A percentile compares a stretch with the other conserved stretches of the same genome.
phyloP scores from a whole-genome alignment of 148 eudicot genomes.

The Cornus kousa region DNA sequence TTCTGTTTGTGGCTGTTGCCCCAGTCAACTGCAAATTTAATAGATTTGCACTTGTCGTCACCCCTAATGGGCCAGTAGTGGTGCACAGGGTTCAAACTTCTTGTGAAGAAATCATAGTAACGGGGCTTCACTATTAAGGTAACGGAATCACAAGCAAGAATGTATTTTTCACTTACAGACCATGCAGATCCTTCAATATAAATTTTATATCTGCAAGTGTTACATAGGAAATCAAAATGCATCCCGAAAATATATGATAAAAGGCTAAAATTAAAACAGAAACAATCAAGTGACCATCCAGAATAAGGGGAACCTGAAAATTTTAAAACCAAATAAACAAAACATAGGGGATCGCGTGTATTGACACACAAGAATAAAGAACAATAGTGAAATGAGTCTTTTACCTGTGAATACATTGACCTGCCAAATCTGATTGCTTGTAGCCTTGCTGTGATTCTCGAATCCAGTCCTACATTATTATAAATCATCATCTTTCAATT shows the following conservation, averaged over 20 bases:
- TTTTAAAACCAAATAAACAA: no score
- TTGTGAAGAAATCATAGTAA: slow-evolving; percentile 82
- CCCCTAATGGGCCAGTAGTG: slow-evolving; percentile 86
- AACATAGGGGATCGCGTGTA: neutral
- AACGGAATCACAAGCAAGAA: slow-evolving; percentile 84
- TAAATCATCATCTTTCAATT: neutral
- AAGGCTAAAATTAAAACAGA: neutral
- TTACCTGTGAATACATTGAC: slow-evolving; percentile 73
- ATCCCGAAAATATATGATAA: neutral
- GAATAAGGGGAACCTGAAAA: neutral
- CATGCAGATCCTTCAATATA: slow-evolving; percentile 92
- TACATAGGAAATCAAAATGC: neutral
- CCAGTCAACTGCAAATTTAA: slow-evolving; percentile 88
- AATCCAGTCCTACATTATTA: slow-evolving; percentile 60
- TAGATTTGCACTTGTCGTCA: slow-evolving; percentile 77
- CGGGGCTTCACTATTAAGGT: slow-evolving; percentile 63
- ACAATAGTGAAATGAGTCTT: neutral
- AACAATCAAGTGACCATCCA: neutral
- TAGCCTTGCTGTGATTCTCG: slow-evolving; percentile 61
- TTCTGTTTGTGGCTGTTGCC: slow-evolving; percentile 65
- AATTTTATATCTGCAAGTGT: slow-evolving; percentile 61
- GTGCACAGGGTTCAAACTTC: slow-evolving; percentile 68
- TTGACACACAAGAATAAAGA: neutral
- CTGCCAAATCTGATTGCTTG: slow-evolving; percentile 73
- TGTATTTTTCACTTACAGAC: slow-evolving; percentile 93